Percentiles rank a stretch among this genome's conserved stretches.
These are phyloP conservation scores for Sordariomycetes sp. DNA, from an alignment of 2,329 filamentous ascomycete genomes.

Conservation along the genomic window DNA sequence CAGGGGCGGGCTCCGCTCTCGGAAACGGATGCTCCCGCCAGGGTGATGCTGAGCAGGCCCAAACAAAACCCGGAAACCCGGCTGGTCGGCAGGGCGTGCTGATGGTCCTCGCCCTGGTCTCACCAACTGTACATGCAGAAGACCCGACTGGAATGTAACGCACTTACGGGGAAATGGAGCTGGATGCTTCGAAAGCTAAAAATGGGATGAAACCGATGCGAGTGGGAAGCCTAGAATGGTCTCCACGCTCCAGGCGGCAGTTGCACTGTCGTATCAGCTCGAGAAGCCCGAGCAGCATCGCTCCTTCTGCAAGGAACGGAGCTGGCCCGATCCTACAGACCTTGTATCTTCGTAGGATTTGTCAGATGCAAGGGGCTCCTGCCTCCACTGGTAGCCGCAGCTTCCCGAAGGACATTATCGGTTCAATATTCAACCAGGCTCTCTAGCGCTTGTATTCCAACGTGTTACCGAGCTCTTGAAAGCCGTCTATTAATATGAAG, in stretches of 20 bases:
- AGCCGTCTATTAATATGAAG: too few species aligned
- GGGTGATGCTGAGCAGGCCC: not conserved
- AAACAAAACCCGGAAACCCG: too few species aligned
- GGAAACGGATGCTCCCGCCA: not conserved
- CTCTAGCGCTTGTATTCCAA: too few species aligned
- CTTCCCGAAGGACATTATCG: too few species aligned
- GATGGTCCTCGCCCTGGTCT: not conserved
- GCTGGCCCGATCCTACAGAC: not conserved
- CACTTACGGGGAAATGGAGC: not conserved
- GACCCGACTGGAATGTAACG: not conserved
- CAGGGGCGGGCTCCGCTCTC: not conserved
- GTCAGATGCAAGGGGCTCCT: too few species aligned
- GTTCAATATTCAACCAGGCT: too few species aligned
- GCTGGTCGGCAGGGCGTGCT: not conserved
- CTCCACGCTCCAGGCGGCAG: not conserved
- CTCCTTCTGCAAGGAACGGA: not conserved
- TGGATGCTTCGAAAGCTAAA: not conserved
- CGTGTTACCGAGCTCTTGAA: too few species aligned
- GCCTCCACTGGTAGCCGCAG: too few species aligned
- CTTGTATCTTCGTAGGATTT: not conserved
- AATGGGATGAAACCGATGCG: constrained; percentile 2
- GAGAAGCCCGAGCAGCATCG: not conserved
- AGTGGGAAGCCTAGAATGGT: not conserved
- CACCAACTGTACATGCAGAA: not conserved
- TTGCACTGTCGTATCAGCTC: not conserved